phyloP scores from a whole-genome alignment of 768 basidiomycete genomes.

The Mycena belliarum region DNA sequence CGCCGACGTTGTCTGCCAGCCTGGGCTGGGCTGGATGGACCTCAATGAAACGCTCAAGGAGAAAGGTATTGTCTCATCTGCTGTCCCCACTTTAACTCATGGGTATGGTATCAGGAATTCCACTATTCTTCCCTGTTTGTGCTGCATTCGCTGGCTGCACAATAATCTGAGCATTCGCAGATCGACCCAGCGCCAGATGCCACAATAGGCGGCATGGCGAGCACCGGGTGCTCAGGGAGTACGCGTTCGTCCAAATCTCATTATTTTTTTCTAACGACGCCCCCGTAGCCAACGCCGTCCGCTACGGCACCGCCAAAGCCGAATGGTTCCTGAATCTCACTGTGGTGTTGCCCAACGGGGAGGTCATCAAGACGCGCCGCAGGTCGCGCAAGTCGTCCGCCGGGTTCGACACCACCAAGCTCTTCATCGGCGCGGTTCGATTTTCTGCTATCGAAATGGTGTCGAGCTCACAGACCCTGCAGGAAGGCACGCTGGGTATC shows the following conservation, averaged over 20 bases:
- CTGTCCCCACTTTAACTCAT: not conserved
- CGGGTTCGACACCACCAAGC: constrained; percentile 82
- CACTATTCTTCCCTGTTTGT: constrained; percentile 80
- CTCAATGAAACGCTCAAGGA: constrained; percentile 66
- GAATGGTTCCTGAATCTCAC: constrained; percentile 95
- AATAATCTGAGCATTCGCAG: constrained; percentile 32
- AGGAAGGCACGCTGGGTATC: constrained; percentile 76
- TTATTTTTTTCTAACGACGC: no score
- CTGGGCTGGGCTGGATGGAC: constrained; percentile 71
- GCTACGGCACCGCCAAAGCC: constrained; percentile 88
- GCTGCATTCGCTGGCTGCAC: not conserved
- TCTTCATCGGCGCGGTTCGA: constrained; percentile 74
- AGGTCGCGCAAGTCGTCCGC: constrained; percentile 83
- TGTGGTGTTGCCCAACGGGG: constrained; percentile 84
- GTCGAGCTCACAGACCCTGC: constrained; percentile 35
- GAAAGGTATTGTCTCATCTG: constrained; percentile 42
- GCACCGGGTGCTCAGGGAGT: constrained; percentile 88
- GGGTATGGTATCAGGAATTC: constrained; percentile 47
- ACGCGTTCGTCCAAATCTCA: constrained; percentile 23
- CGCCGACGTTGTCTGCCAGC: constrained; percentile 73
- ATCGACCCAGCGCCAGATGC: constrained; percentile 79
- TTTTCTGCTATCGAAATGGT: not conserved
- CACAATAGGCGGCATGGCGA: constrained; percentile 85
- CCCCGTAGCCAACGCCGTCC: constrained; percentile 67
- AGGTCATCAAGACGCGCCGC: constrained; percentile 86